phyloP scores from a whole-genome alignment of 805 yeast genomes.

The Wickerhamiella domercqiae region DNA sequence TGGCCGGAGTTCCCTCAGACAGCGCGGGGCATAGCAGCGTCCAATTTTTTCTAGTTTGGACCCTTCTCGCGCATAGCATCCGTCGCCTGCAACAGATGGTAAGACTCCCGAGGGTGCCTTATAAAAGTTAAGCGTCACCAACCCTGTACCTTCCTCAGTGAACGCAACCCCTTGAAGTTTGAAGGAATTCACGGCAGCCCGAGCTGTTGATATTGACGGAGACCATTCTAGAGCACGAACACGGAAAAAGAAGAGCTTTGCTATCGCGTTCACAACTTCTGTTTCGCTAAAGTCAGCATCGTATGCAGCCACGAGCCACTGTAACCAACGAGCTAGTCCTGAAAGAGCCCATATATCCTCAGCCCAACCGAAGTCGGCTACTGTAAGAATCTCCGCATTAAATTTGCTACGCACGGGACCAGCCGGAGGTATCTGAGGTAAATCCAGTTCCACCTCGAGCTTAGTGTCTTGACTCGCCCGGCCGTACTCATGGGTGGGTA shows the following conservation, averaged over 20 bases:
- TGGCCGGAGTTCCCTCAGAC: conserved; percentile 16
- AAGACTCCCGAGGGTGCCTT: conserved; percentile 21
- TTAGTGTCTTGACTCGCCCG: too few relatives aligned
- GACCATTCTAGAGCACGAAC: conserved; percentile 21
- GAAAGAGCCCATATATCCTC: conserved; percentile 13
- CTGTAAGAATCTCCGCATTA: conserved; percentile 16
- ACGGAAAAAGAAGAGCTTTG: conserved; percentile 13
- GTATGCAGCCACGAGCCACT: conserved; percentile 6
- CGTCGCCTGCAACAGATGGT: conserved; percentile 22
- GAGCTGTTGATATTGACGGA: conserved; percentile 21
- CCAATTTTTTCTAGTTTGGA: not conserved
- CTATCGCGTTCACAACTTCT: conserved; percentile 10
- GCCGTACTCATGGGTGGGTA: conserved; percentile 11
- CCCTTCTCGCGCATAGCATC: conserved; percentile 22
- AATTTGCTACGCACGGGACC: conserved; percentile 12
- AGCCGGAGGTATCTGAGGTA: conserved; percentile 16
- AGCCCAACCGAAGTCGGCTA: conserved; percentile 14
- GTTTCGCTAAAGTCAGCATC: conserved; percentile 12
- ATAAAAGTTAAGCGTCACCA: conserved; percentile 7
- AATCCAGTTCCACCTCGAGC: conserved; percentile 10
- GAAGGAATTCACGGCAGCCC: conserved; percentile 17
- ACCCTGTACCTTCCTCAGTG: conserved; percentile 9
- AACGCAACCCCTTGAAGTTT: conserved; percentile 12
- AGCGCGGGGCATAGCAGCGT: conserved; percentile 22
- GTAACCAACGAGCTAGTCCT: conserved; percentile 13